Conservation (phyloP, 139 green algal species). For the Mesotaenium endlicherianum region DNA sequence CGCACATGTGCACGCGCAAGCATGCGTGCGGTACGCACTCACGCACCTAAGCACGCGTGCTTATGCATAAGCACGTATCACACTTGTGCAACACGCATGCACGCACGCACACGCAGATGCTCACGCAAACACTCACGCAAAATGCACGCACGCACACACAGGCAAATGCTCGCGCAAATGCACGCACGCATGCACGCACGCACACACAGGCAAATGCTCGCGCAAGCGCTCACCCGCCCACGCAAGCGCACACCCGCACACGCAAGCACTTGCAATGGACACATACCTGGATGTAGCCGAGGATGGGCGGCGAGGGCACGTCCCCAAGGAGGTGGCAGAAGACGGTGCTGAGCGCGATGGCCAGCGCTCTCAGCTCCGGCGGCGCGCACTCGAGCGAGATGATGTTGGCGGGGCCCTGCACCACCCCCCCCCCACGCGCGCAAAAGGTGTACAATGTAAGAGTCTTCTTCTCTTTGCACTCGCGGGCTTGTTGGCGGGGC, state of each 20-base stretch:
- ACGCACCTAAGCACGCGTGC: too few relatives aligned
- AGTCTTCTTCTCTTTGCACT: background rate
- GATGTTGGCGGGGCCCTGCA: constrained; percentile 74
- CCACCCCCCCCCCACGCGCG: background rate
- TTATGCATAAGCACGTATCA: too few relatives aligned
- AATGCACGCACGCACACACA: background rate
- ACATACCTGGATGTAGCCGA: constrained; percentile 62
- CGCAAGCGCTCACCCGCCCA: background rate
- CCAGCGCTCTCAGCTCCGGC: constrained; percentile 68
- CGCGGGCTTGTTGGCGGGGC: too few relatives aligned
- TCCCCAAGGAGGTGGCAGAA: constrained; percentile 89
- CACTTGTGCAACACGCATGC: too few relatives aligned
- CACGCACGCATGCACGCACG: background rate
- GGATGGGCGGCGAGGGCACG: constrained; percentile 83
- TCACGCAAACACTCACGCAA: background rate
- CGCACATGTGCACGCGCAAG: too few relatives aligned
- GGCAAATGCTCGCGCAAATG: background rate
- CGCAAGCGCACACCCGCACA: background rate
- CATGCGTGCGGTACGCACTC: too few relatives aligned
- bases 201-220: background rate
- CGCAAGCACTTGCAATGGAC: background rate
- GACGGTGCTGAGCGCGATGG: constrained; percentile 76
- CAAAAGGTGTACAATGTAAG: background rate
- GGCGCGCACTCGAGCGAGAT: constrained; percentile 87
- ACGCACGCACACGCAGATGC: background rate